These are phyloP conservation scores for Claviceps digitariae DNA, from an alignment of 2,329 filamentous ascomycete genomes.

Conservation along the genomic window DNA sequence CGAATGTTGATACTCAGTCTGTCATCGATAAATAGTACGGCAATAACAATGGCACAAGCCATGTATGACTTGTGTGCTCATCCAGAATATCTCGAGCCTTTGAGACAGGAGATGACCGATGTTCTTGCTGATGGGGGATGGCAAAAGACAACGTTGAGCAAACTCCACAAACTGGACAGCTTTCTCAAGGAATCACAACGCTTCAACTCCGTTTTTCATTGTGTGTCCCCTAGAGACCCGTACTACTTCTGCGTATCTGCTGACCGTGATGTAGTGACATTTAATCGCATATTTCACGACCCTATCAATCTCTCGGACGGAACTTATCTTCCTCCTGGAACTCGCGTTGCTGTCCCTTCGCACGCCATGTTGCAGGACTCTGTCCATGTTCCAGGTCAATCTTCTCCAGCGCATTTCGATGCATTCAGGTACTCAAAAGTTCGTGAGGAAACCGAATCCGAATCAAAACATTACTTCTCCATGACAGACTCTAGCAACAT, in stretches of 20 bases:
- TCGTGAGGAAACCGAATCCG: constrained; percentile 20
- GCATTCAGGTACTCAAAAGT: constrained; percentile 29
- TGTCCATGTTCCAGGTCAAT: constrained; percentile 18
- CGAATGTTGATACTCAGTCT: constrained; percentile 63
- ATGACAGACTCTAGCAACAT: constrained; percentile 33
- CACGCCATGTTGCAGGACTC: constrained; percentile 1
- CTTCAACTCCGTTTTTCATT: not conserved
- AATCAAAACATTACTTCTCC: constrained; percentile 26
- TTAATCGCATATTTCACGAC: constrained; percentile 2
- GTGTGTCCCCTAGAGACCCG: not conserved
- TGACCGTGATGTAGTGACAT: not conserved
- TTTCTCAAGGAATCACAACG: constrained; percentile 3
- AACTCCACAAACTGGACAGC: constrained; percentile 12
- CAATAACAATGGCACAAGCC: constrained; percentile 20
- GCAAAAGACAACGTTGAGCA: constrained; percentile 20
- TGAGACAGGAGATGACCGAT: constrained; percentile 27
- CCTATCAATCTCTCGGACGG: constrained; percentile 2
- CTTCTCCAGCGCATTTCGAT: constrained; percentile 23
- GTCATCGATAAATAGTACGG: constrained; percentile 29
- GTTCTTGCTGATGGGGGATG: constrained; percentile 20
- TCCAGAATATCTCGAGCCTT: constrained; percentile 24
- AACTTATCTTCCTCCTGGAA: constrained; percentile 1
- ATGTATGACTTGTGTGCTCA: constrained; percentile 26
- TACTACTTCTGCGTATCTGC: not conserved
- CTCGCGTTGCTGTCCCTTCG: constrained; percentile 1